phyloP scores from a whole-genome alignment of 768 basidiomycete genomes.

The Mycena filopes region DNA sequence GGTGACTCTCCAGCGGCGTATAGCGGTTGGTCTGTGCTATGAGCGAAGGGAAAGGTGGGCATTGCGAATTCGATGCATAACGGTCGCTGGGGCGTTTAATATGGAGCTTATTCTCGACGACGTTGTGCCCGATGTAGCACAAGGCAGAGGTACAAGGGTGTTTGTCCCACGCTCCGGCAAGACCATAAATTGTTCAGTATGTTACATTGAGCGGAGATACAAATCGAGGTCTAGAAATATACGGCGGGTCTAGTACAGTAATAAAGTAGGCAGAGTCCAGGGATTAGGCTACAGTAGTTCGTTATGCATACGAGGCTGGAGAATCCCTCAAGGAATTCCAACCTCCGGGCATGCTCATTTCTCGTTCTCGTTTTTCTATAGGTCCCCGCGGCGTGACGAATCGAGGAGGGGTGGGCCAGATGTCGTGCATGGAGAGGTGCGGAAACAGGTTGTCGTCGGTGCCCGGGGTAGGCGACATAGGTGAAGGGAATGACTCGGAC shows the following conservation, averaged over 20 bases:
- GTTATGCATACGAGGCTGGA: slow-evolving; percentile 6
- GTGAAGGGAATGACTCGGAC: slow-evolving; percentile 35
- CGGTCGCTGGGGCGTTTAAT: slow-evolving; percentile 5
- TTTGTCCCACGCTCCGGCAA: neutral
- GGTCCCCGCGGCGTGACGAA: slow-evolving; percentile 9
- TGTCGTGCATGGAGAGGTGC: slow-evolving; percentile 29
- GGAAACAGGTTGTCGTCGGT: slow-evolving; percentile 32
- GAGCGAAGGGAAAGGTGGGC: slow-evolving; percentile 3
- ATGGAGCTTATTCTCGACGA: slow-evolving; percentile 4
- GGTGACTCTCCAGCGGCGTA: slow-evolving; percentile 7
- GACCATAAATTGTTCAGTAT: neutral
- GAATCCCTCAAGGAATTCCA: slow-evolving; percentile 44
- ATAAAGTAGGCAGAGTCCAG: slow-evolving; percentile 19
- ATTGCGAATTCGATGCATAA: neutral
- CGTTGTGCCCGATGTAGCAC: slow-evolving; percentile 26
- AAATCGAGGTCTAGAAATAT: slow-evolving; percentile 36
- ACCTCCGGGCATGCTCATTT: slow-evolving; percentile 54
- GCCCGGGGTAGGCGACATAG: slow-evolving; percentile 19
- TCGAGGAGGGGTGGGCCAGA: slow-evolving; percentile 31
- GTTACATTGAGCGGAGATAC: slow-evolving; percentile 26
- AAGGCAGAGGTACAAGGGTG: slow-evolving; percentile 11
- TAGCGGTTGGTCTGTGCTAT: slow-evolving; percentile 11
- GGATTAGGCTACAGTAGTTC: slow-evolving; percentile 10
- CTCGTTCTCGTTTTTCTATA: slow-evolving; percentile 33
- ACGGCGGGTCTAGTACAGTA: slow-evolving; percentile 22